Base-by-base conservation (phyloP, 768 basidiomycete genomes). In the Chiua virens region DNA sequence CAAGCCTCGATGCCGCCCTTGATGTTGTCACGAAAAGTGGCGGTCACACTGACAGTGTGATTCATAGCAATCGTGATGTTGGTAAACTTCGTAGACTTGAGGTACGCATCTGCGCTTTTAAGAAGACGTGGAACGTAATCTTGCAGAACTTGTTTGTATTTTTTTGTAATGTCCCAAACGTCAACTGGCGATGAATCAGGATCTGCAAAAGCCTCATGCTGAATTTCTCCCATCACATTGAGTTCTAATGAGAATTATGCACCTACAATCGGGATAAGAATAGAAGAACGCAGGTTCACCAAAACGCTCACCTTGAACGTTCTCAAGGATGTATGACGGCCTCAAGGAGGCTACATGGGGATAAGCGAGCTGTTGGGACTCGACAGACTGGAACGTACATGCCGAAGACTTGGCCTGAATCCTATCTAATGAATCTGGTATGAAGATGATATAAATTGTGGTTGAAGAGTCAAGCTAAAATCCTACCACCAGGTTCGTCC, bases 21-120 rank as follows among this genome's bases (percentile, higher is more conserved):
- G 7, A 62, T 59, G 15, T n/a, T 20, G 17, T 45, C 11, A 7
- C 56, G 60, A 37, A 62, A 55, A 4, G 37, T 32, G 21, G 56
- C 17, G 17, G 60, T 61, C 27, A 38, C 23, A 8, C 5, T 21
- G 37, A 61, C 50, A 6, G 59, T 55, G 10, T 55, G 23, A 9
- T 53, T 22, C 53, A 59, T 55, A 7, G 34, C 6, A 11, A 22
- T 23, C 1, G 25, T 9, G 0, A 55, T 36, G n/a, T 62, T 43
- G 2, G 48, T 48, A 13, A 62, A 50, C 0, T 30, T 8, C 37
- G 49, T 22, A 8, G 60, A 55, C 18, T 44, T 15, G 41, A 50
- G 55, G 30, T 25, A n/a, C 3, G 3, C 0, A 4, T 28, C 41
- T 2, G 49, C 60, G 3, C 10, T 36, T 4, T 5, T 7, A 3